Base-by-base conservation (phyloP, 2,329 filamentous ascomycete species). In the Juglanconis oblonga region DNA sequence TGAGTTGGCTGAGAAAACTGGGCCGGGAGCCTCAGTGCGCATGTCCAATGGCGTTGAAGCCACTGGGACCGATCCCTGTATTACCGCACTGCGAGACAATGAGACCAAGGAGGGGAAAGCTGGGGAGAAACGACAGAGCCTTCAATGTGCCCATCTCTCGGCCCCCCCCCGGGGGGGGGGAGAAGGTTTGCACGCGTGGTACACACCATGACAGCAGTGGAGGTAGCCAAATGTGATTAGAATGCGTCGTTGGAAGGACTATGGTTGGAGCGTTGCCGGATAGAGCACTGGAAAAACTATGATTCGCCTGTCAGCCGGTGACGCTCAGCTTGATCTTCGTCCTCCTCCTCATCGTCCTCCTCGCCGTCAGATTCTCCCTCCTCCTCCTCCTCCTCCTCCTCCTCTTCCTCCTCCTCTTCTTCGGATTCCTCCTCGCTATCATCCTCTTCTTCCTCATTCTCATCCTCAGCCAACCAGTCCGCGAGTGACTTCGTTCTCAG, bases 391-490 rank as follows among this genome's bases (percentile, higher is more conserved):
- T 82, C 80, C 2, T 81, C 80, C 0, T 81, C 79, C 0, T 79
- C 79, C 0, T 81, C 79, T 0, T 79, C 79, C 0, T 79, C 79
- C 0, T 80, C 80, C 0, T 79, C 79, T 0, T 82, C 80, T 2
- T 79, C 79, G 1, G 81, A 81, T 0, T 80, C 80, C 3, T 76
- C 77, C 24, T 77, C 77, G 3, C 76, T 74, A 9, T 79, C 77
- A 5, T 82, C 81, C 9, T 80, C 79, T 10, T 82, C 83, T 1
- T 81, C 84, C n/a, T 80, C 82, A 33, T 79, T 80, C 14, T 86
- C 84, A 48, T 85, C 86, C 69, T 92, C 90, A 4, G 88, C 92
- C 59, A 98, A 79, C 93, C 95, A 98, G 72, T 97, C 92, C 76
- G 98, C 92, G 64, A 99, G 77, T 24, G 88, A 91, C 82, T 96